A percentile compares a stretch with the other conserved stretches of the same genome.
These are phyloP conservation scores for Dujonia santamariae DNA, from an alignment of 1,139 yeast species.

Conservation along the genomic window DNA sequence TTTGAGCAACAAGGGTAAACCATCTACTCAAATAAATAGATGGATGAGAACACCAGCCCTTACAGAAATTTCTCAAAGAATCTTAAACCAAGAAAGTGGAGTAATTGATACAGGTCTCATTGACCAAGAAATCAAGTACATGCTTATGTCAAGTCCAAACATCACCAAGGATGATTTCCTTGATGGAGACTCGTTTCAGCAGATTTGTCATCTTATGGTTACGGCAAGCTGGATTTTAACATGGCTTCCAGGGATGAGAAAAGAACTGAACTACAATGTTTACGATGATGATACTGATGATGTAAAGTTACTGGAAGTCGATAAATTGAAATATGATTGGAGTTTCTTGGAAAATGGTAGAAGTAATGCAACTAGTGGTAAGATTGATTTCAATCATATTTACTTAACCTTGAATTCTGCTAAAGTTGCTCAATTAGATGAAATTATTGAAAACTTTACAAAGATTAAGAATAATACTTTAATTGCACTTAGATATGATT, in stretches of 20 bases:
- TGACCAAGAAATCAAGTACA: conserved; percentile 33
- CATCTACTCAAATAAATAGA: conserved; percentile 30
- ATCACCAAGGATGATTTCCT: conserved; percentile 41
- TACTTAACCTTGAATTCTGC: conserved; percentile 36
- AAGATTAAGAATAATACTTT: conserved; percentile 47
- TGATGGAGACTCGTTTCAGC: conserved; percentile 44
- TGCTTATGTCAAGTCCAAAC: conserved; percentile 30
- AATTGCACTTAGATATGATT: conserved; percentile 61
- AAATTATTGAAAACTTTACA: conserved; percentile 42
- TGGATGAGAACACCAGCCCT: conserved; percentile 45
- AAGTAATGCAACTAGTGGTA: conserved; percentile 15
- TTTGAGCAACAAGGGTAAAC: conserved; percentile 12
- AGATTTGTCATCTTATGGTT: conserved; percentile 45
- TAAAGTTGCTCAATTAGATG: conserved; percentile 46
- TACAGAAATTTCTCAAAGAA: conserved; percentile 28
- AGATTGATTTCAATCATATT: conserved; percentile 18
- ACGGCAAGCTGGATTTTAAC: conserved; percentile 47
- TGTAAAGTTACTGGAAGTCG: conserved; percentile 31
- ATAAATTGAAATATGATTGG: conserved; percentile 53
- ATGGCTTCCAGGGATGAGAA: conserved; percentile 55
- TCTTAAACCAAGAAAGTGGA: conserved; percentile 17
- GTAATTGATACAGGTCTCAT: conserved; percentile 12
- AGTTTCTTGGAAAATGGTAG: conserved; percentile 51
- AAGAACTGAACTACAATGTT: conserved; percentile 34
- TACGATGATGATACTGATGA: conserved; percentile 24